phyloP scores from a whole-genome alignment of 2,329 filamentous ascomycete species.

The Colletotrichum trifolii region DNA sequence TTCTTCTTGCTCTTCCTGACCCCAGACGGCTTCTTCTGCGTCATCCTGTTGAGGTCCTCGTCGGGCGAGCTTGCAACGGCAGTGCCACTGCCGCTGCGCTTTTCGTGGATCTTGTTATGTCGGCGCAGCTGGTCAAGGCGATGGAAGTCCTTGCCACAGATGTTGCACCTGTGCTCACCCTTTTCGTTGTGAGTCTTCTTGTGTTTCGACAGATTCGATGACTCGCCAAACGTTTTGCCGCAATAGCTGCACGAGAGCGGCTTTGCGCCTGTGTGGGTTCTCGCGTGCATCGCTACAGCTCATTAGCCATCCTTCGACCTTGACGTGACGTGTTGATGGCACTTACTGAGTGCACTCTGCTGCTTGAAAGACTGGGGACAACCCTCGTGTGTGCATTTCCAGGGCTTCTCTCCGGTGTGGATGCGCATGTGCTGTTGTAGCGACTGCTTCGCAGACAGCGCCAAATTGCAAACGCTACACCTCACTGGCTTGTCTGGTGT shows the following conservation, averaged over 20 bases:
- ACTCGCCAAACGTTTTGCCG: conserved; percentile 70
- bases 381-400: conserved; percentile 61
- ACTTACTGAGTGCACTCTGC: conserved; percentile 73
- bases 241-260: conserved; percentile 70
- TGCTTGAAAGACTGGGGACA: conserved; percentile 73
- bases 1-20: too few species aligned
- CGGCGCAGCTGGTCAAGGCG: conserved; percentile 70
- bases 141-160: conserved; percentile 68
- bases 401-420: conserved; percentile 74
- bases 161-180: conserved; percentile 61
- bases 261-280: conserved; percentile 74
- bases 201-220: conserved; percentile 75
- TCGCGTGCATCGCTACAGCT: conserved; percentile 70
- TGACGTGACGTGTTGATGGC: background rate
- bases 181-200: conserved; percentile 68
- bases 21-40: too few species aligned
- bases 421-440: conserved; percentile 75
- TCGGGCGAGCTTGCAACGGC: too few species aligned
- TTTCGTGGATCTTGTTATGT: conserved; percentile 55
- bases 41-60: too few species aligned
- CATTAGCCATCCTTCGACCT: background rate
- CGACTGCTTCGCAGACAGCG: conserved; percentile 75
- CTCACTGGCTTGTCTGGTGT: conserved; percentile 68
- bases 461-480: conserved; percentile 65
- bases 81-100: conserved; percentile 10